Evolutionary conservation across 2,329 filamentous ascomycete species (phyloP).

Genomic region (Eutypa lata): DNA sequence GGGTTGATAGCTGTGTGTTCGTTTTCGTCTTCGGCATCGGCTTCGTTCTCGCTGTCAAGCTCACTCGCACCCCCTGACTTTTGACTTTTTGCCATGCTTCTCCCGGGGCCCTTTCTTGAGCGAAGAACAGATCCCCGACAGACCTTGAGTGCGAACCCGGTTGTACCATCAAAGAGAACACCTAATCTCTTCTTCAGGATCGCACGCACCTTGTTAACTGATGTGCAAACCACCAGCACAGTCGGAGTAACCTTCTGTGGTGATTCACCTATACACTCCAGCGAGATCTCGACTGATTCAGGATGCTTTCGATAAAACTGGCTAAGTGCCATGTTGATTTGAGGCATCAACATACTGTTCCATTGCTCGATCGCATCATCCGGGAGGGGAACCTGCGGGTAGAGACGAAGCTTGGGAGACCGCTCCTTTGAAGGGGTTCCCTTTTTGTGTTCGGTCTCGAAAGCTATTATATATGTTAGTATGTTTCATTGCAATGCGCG

Average conservation of each 20-base stretch:
- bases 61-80: slow-evolving; percentile 28
- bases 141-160: slow-evolving; percentile 65
- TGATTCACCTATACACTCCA: slow-evolving; percentile 71
- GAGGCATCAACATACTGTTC: slow-evolving; percentile 68
- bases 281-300: slow-evolving; percentile 75
- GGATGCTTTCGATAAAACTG: slow-evolving; percentile 70
- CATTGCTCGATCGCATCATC: slow-evolving; percentile 66
- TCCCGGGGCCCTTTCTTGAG: slow-evolving; percentile 46
- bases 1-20: slow-evolving; percentile 58
- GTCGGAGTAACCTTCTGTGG: slow-evolving; percentile 66
- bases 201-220: slow-evolving; percentile 67
- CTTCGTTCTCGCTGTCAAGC: slow-evolving; percentile 24
- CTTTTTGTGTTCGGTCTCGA: slow-evolving; percentile 10
- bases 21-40: slow-evolving; percentile 32
- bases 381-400: slow-evolving; percentile 56
- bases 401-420: slow-evolving; percentile 50
- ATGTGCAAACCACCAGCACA: slow-evolving; percentile 74
- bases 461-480: slow-evolving; percentile 12
- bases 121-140: slow-evolving; percentile 66
- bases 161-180: slow-evolving; percentile 59
- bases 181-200: slow-evolving; percentile 68
- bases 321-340: slow-evolving; percentile 68
- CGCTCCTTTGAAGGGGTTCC: slow-evolving; percentile 16
- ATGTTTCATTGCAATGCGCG: slow-evolving; percentile 4
- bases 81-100: slow-evolving; percentile 37